phyloP scores from a whole-genome alignment of 345 rosid genomes.

The Populus tremula region DNA sequence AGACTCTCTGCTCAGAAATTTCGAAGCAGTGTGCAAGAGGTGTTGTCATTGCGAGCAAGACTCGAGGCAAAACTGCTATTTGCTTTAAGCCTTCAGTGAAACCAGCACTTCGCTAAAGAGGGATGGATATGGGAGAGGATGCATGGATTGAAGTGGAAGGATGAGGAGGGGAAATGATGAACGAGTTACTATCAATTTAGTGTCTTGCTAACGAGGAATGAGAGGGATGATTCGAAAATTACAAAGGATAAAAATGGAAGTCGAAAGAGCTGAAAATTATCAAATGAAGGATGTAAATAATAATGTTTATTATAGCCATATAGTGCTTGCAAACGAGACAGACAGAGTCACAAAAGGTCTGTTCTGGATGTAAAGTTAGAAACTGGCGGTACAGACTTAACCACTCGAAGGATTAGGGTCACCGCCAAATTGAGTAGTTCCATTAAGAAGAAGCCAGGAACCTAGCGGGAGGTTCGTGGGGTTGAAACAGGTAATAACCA shows the following conservation, averaged over 20 bases:
- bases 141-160: no score
- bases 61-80: neutral
- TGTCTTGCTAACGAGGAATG: no score
- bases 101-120: no score
- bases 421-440: slow-evolving; percentile 20
- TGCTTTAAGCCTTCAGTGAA: no score
- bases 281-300: no score
- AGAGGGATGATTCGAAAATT: no score
- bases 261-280: no score
- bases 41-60: neutral
- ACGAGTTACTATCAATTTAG: no score
- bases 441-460: slow-evolving; percentile 29
- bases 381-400: neutral
- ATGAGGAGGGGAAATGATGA: no score
- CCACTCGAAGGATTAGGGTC: slow-evolving; percentile 13
- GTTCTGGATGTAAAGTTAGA: neutral
- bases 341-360: neutral
- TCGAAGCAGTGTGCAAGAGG: neutral
- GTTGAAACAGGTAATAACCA: neutral
- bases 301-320: neutral
- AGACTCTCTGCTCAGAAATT: neutral
- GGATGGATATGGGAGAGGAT: no score
- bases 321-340: neutral
- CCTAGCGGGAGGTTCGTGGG: slow-evolving; percentile 3
- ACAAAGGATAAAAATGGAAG: no score